Conservation (phyloP, 2,329 filamentous ascomycete genomes). For the Atkinsonella hypoxylon region DNA sequence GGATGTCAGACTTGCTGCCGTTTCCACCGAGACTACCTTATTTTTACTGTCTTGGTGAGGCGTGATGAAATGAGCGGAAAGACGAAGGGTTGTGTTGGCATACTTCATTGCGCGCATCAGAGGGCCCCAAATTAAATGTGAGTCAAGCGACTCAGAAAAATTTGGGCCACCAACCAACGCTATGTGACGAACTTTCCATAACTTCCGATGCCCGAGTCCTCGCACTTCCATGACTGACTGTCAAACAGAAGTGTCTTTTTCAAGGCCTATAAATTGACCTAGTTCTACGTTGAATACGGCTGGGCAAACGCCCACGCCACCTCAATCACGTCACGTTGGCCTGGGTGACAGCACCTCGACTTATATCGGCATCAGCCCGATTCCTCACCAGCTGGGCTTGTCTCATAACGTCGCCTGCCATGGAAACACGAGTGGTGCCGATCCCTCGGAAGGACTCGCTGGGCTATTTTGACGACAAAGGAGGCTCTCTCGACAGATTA, state of each 20-base stretch:
- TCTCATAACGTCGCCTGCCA: constrained; percentile 11
- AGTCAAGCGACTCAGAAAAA: background rate
- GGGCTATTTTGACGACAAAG: constrained; percentile 21
- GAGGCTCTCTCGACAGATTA: constrained; percentile 19
- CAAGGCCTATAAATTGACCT: background rate
- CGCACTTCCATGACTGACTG: background rate
- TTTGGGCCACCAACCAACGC: background rate
- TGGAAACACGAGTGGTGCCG: constrained; percentile 29
- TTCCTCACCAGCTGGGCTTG: background rate
- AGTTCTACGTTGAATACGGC: no score
- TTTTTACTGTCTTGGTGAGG: no score
- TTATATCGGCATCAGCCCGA: constrained; percentile 14
- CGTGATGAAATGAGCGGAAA: background rate
- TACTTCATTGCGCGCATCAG: background rate
- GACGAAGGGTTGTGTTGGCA: background rate
- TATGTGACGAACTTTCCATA: background rate
- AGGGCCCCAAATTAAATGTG: background rate
- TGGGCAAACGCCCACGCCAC: background rate
- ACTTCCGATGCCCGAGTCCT: background rate
- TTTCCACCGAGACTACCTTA: no score
- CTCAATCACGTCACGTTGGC: background rate
- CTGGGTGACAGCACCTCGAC: constrained; percentile 10
- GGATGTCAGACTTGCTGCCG: no score
- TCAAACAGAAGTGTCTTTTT: background rate
- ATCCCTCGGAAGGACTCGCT: constrained; percentile 20